Evolutionary conservation across 768 basidiomycete genomes (phyloP).

Genomic region (Mycena rosella): DNA sequence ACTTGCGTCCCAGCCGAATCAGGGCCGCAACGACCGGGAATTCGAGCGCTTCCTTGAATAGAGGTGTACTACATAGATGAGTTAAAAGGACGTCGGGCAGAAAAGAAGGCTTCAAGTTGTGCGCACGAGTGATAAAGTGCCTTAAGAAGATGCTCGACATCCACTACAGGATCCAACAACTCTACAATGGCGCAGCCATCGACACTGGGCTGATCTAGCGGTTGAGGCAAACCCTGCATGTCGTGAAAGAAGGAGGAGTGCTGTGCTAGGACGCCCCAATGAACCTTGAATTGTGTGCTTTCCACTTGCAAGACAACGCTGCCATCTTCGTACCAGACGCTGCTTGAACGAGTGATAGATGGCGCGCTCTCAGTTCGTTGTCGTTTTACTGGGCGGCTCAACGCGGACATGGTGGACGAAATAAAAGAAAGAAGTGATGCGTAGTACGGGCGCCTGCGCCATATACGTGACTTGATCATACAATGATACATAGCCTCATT

Average conservation of each 20-base stretch:
- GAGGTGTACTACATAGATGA: background rate
- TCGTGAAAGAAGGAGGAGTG: conserved; percentile 42
- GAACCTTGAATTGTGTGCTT: conserved; percentile 26
- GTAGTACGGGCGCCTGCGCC: no score
- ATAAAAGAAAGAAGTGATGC: background rate
- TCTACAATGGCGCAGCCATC: conserved; percentile 15
- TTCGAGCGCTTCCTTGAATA: background rate
- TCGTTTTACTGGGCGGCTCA: no score
- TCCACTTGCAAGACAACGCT: conserved; percentile 20
- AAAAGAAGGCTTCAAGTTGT: background rate
- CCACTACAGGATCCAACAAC: background rate
- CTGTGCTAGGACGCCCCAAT: conserved; percentile 35
- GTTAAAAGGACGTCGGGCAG: background rate
- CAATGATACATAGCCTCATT: no score
- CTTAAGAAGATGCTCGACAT: conserved; percentile 2
- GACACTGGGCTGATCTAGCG: conserved; percentile 6
- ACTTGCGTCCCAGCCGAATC: conserved; percentile 28
- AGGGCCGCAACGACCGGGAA: background rate
- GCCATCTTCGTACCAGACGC: conserved; percentile 26
- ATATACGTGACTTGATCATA: no score
- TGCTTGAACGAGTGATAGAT: conserved; percentile 5
- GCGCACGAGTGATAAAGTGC: conserved; percentile 21
- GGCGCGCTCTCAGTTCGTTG: no score
- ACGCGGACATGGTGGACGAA: no score
- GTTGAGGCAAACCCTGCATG: conserved; percentile 39